Evolutionary conservation across 768 basidiomycete genomes (phyloP).

Genomic region (Tricholoma sp.): DNA sequence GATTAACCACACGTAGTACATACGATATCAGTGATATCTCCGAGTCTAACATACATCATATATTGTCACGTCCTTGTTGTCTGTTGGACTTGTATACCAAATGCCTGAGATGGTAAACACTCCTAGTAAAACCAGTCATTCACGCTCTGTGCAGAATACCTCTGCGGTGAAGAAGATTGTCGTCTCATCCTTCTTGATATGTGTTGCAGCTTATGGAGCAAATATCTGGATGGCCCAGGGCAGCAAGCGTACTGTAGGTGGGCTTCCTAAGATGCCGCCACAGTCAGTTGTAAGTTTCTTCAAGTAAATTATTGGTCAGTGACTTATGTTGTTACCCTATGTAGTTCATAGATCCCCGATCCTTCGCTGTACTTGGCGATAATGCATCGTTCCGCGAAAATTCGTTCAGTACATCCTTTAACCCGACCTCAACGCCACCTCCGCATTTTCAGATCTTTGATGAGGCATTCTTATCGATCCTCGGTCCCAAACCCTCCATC

Average conservation of each 20-base stretch:
- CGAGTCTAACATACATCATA: too few relatives aligned
- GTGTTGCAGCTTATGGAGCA: slow-evolving; percentile 4
- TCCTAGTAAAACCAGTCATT: neutral
- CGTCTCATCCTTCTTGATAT: neutral
- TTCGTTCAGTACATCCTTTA: slow-evolving; percentile 33
- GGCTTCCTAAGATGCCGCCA: slow-evolving; percentile 18
- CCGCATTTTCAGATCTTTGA: slow-evolving; percentile 56
- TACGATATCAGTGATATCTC: too few relatives aligned
- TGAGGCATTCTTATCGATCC: slow-evolving; percentile 49
- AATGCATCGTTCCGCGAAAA: slow-evolving; percentile 34
- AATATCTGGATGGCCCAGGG: slow-evolving; percentile 2
- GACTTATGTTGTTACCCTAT: neutral
- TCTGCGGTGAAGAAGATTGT: neutral
- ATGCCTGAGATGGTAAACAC: neutral
- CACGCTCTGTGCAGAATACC: neutral
- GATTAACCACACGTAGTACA: too few relatives aligned
- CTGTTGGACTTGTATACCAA: too few relatives aligned
- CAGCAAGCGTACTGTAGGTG: neutral
- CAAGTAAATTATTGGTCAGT: too few relatives aligned
- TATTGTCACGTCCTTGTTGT: too few relatives aligned
- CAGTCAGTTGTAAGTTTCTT: slow-evolving; percentile 26
- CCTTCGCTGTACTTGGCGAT: slow-evolving; percentile 43
- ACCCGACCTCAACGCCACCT: slow-evolving; percentile 53
- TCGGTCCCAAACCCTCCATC: slow-evolving; percentile 54
- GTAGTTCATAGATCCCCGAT: slow-evolving; percentile 46